phyloP scores from a whole-genome alignment of 257 asterid genomes.

The Plantago major region DNA sequence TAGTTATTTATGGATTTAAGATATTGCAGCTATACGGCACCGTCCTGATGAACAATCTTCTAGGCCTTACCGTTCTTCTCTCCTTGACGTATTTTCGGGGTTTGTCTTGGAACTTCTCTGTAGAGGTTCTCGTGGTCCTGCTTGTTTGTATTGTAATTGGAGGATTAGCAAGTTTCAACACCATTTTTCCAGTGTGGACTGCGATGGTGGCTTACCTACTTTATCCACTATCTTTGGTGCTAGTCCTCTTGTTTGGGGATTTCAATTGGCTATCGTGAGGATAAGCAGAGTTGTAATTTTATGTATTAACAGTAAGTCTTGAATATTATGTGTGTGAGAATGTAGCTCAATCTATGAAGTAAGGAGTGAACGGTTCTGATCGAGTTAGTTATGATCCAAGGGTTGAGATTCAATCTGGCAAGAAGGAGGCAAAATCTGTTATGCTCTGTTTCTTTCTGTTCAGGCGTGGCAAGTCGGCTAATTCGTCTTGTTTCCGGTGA shows the following conservation, averaged over 20 bases:
- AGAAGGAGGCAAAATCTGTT: too few relatives aligned
- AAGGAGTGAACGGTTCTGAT: too few relatives aligned
- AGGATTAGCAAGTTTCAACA: conserved; percentile 33
- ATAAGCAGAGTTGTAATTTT: too few relatives aligned
- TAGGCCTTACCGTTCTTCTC: conserved; percentile 47
- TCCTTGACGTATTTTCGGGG: conserved; percentile 39
- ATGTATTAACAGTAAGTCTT: too few relatives aligned
- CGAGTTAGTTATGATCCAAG: too few relatives aligned
- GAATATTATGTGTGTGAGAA: too few relatives aligned
- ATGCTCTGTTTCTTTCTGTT: too few relatives aligned
- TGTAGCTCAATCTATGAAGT: too few relatives aligned
- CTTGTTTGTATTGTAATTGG: conserved; percentile 40
- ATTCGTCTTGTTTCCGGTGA: too few relatives aligned
- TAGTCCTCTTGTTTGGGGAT: conserved; percentile 37
- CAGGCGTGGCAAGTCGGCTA: too few relatives aligned
- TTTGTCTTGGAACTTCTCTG: conserved; percentile 38
- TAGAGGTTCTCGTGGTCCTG: conserved; percentile 38
- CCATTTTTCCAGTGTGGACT: conserved; percentile 38
- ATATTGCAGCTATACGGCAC: conserved; percentile 54
- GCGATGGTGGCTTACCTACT: conserved; percentile 38
- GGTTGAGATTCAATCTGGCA: too few relatives aligned
- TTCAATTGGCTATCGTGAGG: conserved; percentile 19
- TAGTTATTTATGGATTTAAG: not conserved
- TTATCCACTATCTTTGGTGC: conserved; percentile 43
- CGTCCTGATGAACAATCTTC: conserved; percentile 47